Percentiles rank a stretch among this genome's conserved stretches.
Evolutionary conservation across 1,284 basidiomycete species (phyloP).

Genomic region (Fomes fomentarius): DNA sequence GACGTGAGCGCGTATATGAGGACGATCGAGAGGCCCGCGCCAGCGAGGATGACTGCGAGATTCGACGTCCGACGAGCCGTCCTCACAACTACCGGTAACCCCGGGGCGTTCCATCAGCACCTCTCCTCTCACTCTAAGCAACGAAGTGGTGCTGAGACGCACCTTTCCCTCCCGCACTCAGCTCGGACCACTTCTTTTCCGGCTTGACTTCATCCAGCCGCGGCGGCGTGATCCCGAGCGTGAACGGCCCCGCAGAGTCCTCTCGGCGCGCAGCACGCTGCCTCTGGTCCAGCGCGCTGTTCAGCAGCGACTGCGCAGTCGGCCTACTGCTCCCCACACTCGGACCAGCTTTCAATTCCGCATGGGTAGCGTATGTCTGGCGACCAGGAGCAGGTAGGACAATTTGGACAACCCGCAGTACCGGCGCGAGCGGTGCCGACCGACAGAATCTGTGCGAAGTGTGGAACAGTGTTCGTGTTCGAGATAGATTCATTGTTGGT

Average conservation of each 20-base stretch:
- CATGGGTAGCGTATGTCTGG: slow-evolving; percentile 19
- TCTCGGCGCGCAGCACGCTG: slow-evolving; percentile 46
- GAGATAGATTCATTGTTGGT: slow-evolving; percentile 17
- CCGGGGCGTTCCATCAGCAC: too few species aligned
- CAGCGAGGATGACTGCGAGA: slow-evolving; percentile 80
- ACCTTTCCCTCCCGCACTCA: slow-evolving; percentile 85
- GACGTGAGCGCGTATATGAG: slow-evolving; percentile 86
- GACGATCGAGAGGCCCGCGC: slow-evolving; percentile 80
- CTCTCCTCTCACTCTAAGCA: too few species aligned
- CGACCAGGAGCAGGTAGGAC: neutral
- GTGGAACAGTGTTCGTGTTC: slow-evolving; percentile 9
- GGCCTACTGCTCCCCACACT: slow-evolving; percentile 35
- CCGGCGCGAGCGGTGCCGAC: neutral
- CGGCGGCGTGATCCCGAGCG: slow-evolving; percentile 70
- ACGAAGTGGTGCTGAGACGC: too few species aligned
- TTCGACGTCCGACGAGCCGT: slow-evolving; percentile 84
- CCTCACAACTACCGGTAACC: too few species aligned
- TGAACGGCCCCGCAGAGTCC: slow-evolving; percentile 81
- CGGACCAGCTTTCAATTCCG: slow-evolving; percentile 10
- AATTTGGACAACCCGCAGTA: slow-evolving; percentile 2
- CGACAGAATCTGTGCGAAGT: slow-evolving; percentile 11
- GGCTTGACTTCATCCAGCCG: slow-evolving; percentile 56
- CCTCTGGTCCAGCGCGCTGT: slow-evolving; percentile 68
- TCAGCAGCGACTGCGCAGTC: slow-evolving; percentile 57
- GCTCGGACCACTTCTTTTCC: slow-evolving; percentile 80